Percentiles rank a stretch among this genome's conserved stretches.
Evolutionary conservation across 108 stramenopile species (phyloP).

Genomic region (Cyclotella cryptica): DNA sequence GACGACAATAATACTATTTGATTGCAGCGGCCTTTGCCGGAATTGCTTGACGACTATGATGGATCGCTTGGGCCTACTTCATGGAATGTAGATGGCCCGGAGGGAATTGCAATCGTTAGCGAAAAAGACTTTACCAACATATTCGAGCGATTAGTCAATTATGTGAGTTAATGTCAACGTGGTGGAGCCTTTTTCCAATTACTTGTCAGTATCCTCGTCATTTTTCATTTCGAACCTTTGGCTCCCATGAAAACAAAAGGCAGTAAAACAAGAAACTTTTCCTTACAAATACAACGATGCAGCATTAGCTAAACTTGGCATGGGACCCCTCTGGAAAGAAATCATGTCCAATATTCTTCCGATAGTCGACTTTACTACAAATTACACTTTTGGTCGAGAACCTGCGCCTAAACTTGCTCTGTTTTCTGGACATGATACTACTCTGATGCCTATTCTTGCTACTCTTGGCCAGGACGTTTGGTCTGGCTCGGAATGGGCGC

Average conservation of each 20-base stretch:
- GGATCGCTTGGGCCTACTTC: slow-evolving; percentile 34
- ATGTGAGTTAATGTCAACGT: slow-evolving; percentile 11
- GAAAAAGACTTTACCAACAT: slow-evolving; percentile 37
- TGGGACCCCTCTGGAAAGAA: slow-evolving; percentile 76
- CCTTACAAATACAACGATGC: slow-evolving; percentile 54
- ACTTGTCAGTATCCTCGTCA: too few relatives aligned
- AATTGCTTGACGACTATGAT: slow-evolving; percentile 69
- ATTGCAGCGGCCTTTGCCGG: slow-evolving; percentile 59
- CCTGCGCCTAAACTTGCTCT: slow-evolving; percentile 59
- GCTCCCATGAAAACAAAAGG: neutral
- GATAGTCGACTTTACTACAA: slow-evolving; percentile 37
- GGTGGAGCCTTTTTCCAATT: too few relatives aligned
- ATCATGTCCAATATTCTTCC: slow-evolving; percentile 63
- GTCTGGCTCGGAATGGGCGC: slow-evolving; percentile 74
- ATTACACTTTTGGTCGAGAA: slow-evolving; percentile 16
- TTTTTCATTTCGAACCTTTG: neutral
- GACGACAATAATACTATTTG: neutral
- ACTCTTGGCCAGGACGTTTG: slow-evolving; percentile 70
- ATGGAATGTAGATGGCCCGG: slow-evolving; percentile 10
- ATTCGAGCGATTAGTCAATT: slow-evolving; percentile 53
- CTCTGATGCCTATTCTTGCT: slow-evolving; percentile 84
- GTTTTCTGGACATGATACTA: slow-evolving; percentile 89
- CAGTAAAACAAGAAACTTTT: slow-evolving; percentile 43
- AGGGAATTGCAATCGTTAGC: slow-evolving; percentile 2
- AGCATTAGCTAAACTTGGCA: slow-evolving; percentile 74